Evolutionary conservation across 2,329 filamentous ascomycete genomes (phyloP).

Genomic region (Pseudogymnoascus sp.): DNA sequence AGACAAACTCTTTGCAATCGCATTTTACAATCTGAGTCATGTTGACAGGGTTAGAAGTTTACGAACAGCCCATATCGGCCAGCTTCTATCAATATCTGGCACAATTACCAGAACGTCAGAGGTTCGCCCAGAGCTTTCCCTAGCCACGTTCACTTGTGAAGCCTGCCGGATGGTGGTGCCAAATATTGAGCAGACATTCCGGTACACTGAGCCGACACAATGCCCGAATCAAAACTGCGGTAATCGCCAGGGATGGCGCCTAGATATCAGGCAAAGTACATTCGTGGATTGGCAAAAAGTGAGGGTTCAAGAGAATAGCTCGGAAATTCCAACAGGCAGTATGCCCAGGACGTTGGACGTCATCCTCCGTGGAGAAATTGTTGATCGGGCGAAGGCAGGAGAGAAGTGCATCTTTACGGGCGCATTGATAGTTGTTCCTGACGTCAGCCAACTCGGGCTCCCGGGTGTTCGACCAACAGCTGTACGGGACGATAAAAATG

Average conservation of each 20-base stretch:
- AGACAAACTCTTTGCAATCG: constrained; percentile 82
- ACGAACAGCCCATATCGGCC: constrained; percentile 83
- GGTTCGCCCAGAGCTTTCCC: constrained; percentile 85
- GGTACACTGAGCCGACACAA: constrained; percentile 93
- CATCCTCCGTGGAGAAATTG: constrained; percentile 92
- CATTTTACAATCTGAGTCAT: constrained; percentile 66
- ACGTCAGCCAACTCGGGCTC: constrained; percentile 89
- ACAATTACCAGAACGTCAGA: constrained; percentile 96
- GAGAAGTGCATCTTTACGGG: constrained; percentile 98
- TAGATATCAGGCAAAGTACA: constrained; percentile 95
- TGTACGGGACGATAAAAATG: constrained; percentile 72
- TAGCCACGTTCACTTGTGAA: constrained; percentile 90
- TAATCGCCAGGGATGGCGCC: constrained; percentile 86
- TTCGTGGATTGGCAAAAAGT: constrained; percentile 99
- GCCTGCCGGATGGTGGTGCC: constrained; percentile 76
- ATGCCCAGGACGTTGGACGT: constrained; percentile 99
- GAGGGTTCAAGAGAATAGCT: constrained; percentile 95
- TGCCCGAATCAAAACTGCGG: constrained; percentile 83
- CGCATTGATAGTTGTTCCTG: constrained; percentile 90
- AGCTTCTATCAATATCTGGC: constrained; percentile 89
- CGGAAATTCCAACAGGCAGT: constrained; percentile 94
- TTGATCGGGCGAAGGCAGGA: constrained; percentile 92
- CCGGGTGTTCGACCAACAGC: constrained; percentile 80
- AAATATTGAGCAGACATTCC: constrained; percentile 94
- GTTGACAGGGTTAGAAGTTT: constrained; percentile 39